Base-by-base conservation (phyloP, 768 basidiomycete genomes). In the Ramaria sp. region DNA sequence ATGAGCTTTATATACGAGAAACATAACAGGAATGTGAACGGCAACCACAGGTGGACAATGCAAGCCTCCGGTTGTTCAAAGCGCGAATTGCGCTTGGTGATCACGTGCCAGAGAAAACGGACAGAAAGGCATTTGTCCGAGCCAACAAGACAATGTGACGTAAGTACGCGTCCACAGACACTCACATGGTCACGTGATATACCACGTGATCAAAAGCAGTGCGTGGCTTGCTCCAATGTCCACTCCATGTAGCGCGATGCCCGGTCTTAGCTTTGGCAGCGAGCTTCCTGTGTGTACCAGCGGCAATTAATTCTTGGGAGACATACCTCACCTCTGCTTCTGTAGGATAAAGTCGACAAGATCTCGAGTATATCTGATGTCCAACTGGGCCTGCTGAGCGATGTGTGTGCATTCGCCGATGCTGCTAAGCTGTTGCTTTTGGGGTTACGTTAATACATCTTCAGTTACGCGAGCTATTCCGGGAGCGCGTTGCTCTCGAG, bases 401-500 rank as follows among this genome's bases (percentile, higher is more conserved):
- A 88, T 73, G 86, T 87, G 67, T 65, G 82, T 55, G 45, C 19
- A 22, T 33, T 42, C 7, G n/a, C 38, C 34, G n/a, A 3, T 9
- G 47, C 43, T 13, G 24, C 41, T 57, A 46, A 4, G 54, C 53
- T 52, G 2, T 42, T 43, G 30, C n/a, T 19, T 43, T 17, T 34
- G 11, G 5, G 33, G 6, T 34, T 11, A 37, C 2, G 13, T 37
- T 9, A 9, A 37, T 37, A 37, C 34, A 7, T 37, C 27, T 58
- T 49, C 31, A 91, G 89, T 78, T 87, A 53, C 80, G 85, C 57
- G 88, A 91, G 46, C 62, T 91, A 51, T 84, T 88, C 64, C 72
- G 73, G 43, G 84, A 84, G 51, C 78, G 83, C 46, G 81, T 72
- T 10, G 76, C 73, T 7, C 71, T 91, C 11, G 90, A 92, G 68